phyloP scores from a whole-genome alignment of 495 filamentous ascomycete genomes.

The Penicillium daleae region DNA sequence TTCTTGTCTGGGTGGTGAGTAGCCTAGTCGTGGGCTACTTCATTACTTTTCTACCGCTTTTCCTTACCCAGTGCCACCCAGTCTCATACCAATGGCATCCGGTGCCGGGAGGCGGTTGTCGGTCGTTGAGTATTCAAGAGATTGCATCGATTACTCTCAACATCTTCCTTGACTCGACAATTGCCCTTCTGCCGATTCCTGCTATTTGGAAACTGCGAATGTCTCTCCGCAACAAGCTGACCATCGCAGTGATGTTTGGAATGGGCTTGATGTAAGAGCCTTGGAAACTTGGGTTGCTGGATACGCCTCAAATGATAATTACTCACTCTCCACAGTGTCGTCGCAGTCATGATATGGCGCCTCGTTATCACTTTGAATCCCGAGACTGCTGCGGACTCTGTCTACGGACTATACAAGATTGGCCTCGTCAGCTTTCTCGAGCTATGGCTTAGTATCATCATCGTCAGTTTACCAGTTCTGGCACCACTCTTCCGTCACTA shows the following conservation, averaged over 20 bases:
- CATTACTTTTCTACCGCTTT: slow-evolving; percentile 10
- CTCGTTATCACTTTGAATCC: slow-evolving; percentile 13
- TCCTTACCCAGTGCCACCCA: slow-evolving; percentile 14
- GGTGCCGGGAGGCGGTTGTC: slow-evolving; percentile 6
- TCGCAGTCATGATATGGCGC: slow-evolving; percentile 15
- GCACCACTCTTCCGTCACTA: slow-evolving; percentile 15
- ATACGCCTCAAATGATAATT: background rate
- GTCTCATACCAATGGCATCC: slow-evolving; percentile 12
- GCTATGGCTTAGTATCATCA: slow-evolving; percentile 16
- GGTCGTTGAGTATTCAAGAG: slow-evolving; percentile 11
- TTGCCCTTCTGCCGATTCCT: slow-evolving; percentile 10
- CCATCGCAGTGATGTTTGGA: slow-evolving; percentile 13
- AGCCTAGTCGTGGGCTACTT: slow-evolving; percentile 14
- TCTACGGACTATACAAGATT: slow-evolving; percentile 11
- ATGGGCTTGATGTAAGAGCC: slow-evolving; percentile 13
- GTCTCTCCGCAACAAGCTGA: slow-evolving; percentile 14
- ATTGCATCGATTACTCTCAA: slow-evolving; percentile 12
- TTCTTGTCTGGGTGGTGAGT: slow-evolving; percentile 16
- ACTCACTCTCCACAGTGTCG: slow-evolving; percentile 5
- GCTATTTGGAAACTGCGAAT: slow-evolving; percentile 11
- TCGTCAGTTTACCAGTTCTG: slow-evolving; percentile 12
- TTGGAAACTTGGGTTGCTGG: background rate
- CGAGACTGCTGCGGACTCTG: slow-evolving; percentile 1
- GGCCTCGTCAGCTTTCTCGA: slow-evolving; percentile 15
- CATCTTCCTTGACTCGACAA: slow-evolving; percentile 10